phyloP scores from a whole-genome alignment of 1,284 basidiomycete genomes.

The Tylopilus microsporus region DNA sequence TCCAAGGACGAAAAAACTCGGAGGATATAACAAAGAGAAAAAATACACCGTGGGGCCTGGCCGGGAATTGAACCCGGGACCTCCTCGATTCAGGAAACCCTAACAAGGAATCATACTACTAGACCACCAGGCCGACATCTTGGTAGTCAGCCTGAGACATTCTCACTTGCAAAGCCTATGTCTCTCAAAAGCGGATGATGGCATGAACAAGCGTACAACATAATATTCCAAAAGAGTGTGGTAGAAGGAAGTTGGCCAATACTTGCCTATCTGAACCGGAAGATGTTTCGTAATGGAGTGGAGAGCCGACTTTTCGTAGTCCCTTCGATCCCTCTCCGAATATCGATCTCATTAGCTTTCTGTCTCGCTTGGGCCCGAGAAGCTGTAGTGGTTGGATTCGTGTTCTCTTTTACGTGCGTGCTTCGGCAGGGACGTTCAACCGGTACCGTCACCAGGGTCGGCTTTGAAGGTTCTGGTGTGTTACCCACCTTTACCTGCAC shows the following conservation, averaged over 20 bases:
- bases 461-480: constrained; percentile 4
- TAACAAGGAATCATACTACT: constrained; percentile 59
- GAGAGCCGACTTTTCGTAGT: constrained; percentile 40
- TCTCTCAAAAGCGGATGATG: not conserved
- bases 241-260: not conserved
- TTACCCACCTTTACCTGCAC: not conserved
- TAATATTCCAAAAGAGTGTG: constrained; percentile 12
- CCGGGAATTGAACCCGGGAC: constrained; percentile 84
- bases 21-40: not conserved
- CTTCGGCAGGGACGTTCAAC: constrained; percentile 20
- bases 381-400: not conserved
- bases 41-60: constrained; percentile 49
- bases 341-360: constrained; percentile 23
- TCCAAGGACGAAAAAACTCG: not conserved
- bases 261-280: constrained; percentile 40
- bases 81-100: constrained; percentile 56
- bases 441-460: not conserved
- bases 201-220: not conserved
- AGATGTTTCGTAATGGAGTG: constrained; percentile 43
- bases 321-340: constrained; percentile 28
- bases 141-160: fast-evolving
- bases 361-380: constrained; percentile 13
- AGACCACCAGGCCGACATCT: constrained; percentile 45
- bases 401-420: constrained; percentile 16
- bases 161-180: too few relatives aligned